Percentiles rank a stretch among this genome's conserved stretches.
phyloP scores from a whole-genome alignment of 768 basidiomycete species.

The Guyanaporus albipodus region DNA sequence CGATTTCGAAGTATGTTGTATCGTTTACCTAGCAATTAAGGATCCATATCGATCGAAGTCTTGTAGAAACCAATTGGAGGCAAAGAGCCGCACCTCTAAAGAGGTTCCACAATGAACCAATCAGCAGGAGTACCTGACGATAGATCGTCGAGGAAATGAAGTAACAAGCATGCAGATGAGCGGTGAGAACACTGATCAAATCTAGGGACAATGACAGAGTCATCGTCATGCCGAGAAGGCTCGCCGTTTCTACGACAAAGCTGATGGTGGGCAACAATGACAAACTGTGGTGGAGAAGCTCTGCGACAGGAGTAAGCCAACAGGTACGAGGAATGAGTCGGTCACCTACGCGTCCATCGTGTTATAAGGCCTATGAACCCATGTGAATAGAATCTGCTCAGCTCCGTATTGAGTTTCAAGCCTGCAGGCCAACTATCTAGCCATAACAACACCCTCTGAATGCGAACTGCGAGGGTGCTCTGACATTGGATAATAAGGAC shows the following conservation, averaged over 20 bases:
- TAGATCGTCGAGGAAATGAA: constrained; percentile 59
- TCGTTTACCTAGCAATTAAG: constrained; percentile 62
- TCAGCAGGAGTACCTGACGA: constrained; percentile 50
- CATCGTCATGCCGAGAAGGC: constrained; percentile 55
- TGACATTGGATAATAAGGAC: constrained; percentile 4
- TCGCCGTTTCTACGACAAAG: constrained; percentile 34
- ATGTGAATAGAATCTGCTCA: constrained; percentile 82
- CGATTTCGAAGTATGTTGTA: constrained; percentile 83
- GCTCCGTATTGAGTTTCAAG: constrained; percentile 90
- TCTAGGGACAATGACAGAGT: constrained; percentile 66
- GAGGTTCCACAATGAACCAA: constrained; percentile 78
- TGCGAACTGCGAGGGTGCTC: constrained; percentile 28
- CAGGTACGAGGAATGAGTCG: background rate
- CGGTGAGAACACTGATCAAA: constrained; percentile 58
- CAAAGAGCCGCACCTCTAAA: constrained; percentile 64
- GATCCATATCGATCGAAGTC: background rate
- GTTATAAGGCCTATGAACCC: constrained; percentile 61
- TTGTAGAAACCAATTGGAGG: background rate
- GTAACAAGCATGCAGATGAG: constrained; percentile 72
- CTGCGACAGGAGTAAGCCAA: constrained; percentile 9
- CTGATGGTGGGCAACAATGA: constrained; percentile 23
- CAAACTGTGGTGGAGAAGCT: constrained; percentile 21
- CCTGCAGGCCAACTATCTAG: constrained; percentile 95
- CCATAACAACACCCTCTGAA: constrained; percentile 65
- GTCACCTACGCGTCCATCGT: constrained; percentile 66